Evolutionary conservation across 1,284 basidiomycete species (phyloP).

Genomic region (Microbotryum scabiosae): DNA sequence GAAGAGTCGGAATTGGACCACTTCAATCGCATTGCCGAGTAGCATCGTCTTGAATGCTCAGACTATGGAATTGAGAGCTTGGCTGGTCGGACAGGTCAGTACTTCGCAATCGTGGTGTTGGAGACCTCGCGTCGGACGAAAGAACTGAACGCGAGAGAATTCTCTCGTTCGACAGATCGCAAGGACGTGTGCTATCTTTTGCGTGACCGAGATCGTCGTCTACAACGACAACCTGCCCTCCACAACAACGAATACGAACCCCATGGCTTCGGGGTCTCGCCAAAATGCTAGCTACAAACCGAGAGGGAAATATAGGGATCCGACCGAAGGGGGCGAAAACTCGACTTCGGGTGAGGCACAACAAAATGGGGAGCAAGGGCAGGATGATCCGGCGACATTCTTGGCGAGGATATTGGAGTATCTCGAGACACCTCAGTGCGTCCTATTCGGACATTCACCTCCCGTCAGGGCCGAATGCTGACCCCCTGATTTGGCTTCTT

Average conservation of each 20-base stretch:
- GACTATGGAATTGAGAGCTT: constrained; percentile 36
- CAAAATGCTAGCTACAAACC: constrained; percentile 17
- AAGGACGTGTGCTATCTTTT: constrained; percentile 39
- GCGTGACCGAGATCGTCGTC: constrained; percentile 39
- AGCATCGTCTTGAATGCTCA: constrained; percentile 39
- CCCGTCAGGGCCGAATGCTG: not conserved
- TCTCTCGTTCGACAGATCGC: constrained; percentile 30
- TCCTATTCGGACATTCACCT: not conserved
- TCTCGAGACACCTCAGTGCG: constrained; percentile 39
- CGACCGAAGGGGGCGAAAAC: constrained; percentile 1
- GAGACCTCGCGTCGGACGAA: too few species aligned
- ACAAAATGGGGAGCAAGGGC: constrained; percentile 8
- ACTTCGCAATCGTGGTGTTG: not conserved
- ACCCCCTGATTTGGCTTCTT: not conserved
- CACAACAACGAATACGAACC: constrained; percentile 9
- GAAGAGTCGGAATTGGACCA: constrained; percentile 26
- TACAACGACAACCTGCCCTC: constrained; percentile 24
- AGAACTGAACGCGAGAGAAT: not conserved
- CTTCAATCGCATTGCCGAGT: constrained; percentile 37
- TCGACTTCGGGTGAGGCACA: too few species aligned
- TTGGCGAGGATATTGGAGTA: constrained; percentile 38
- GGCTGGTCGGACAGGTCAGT: constrained; percentile 34
- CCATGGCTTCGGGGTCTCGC: constrained; percentile 10
- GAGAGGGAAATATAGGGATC: constrained; percentile 22
- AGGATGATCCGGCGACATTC: constrained; percentile 32